Evolutionary conservation across 352 stramenopile species (phyloP).

Genomic region (Globisporangium viniferum): DNA sequence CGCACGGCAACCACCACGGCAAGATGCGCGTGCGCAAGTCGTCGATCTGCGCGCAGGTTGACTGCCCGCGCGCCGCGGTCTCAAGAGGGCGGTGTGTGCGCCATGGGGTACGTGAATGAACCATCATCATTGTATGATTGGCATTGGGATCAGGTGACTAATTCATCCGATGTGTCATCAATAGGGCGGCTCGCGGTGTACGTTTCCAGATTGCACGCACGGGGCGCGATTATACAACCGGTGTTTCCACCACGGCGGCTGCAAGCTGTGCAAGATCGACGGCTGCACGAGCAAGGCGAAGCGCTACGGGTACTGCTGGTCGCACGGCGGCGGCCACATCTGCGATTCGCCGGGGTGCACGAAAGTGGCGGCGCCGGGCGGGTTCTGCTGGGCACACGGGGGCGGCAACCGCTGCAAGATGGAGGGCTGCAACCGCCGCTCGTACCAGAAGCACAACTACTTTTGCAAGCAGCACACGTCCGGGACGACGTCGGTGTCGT

Average conservation of each 20-base stretch:
- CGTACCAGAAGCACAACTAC: slow-evolving; percentile 68
- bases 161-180: neutral
- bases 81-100: slow-evolving; percentile 53
- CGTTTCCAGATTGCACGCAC: slow-evolving; percentile 56
- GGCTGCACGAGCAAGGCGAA: slow-evolving; percentile 69
- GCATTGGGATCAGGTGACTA: neutral
- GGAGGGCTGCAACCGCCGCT: slow-evolving; percentile 64
- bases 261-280: slow-evolving; percentile 57
- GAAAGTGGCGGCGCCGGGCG: slow-evolving; percentile 63
- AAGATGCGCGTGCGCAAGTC: slow-evolving; percentile 69
- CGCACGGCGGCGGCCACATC: slow-evolving; percentile 58
- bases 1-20: slow-evolving; percentile 54
- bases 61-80: slow-evolving; percentile 50
- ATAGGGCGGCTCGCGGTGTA: slow-evolving; percentile 49
- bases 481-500: neutral
- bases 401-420: slow-evolving; percentile 69
- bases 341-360: slow-evolving; percentile 47
- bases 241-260: slow-evolving; percentile 66
- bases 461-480: slow-evolving; percentile 63
- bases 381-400: slow-evolving; percentile 70
- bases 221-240: slow-evolving; percentile 58
- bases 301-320: slow-evolving; percentile 73
- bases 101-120: slow-evolving; percentile 26
- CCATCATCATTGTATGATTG: neutral
- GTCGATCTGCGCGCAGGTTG: slow-evolving; percentile 50